Evolutionary conservation across 345 rosid genomes (phyloP).

Genomic region (Citrus maxima): DNA sequence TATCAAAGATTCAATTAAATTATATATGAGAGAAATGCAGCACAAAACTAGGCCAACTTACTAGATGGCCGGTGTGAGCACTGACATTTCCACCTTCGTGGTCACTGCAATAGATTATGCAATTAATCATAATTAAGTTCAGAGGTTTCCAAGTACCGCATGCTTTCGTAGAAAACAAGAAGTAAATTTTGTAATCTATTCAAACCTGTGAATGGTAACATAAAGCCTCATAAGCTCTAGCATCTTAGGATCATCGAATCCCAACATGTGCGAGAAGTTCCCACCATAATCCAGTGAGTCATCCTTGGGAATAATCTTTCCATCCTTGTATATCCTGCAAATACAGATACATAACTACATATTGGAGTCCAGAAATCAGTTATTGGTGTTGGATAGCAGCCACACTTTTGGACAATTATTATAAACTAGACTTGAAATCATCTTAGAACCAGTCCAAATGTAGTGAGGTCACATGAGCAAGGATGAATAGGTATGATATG

Average conservation of each 20-base stretch:
- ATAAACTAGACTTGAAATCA: background rate
- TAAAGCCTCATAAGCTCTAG: slow-evolving; percentile 98
- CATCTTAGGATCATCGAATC: slow-evolving; percentile 81
- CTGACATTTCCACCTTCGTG: slow-evolving; percentile 99
- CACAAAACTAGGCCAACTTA: slow-evolving; percentile 34
- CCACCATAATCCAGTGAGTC: slow-evolving; percentile 91
- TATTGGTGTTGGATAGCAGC: background rate
- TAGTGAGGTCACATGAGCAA: background rate
- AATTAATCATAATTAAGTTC: slow-evolving; percentile 1
- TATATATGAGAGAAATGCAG: background rate
- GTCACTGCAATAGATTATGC: slow-evolving; percentile 54
- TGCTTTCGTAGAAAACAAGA: background rate
- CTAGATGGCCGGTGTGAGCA: slow-evolving; percentile 98
- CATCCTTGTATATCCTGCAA: slow-evolving; percentile 77
- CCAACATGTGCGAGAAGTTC: slow-evolving; percentile 88
- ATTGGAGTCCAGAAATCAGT: background rate
- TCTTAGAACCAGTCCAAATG: background rate
- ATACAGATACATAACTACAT: background rate
- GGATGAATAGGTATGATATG: slow-evolving; percentile 11
- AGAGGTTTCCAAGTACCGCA: background rate
- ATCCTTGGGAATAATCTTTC: slow-evolving; percentile 63
- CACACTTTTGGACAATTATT: background rate
- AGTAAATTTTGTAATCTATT: background rate
- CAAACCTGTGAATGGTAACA: slow-evolving; percentile 88
- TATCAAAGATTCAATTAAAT: background rate